Evolutionary conservation across 169 alveolate genomes (phyloP).

Genomic region (Plasmodium chabaudi): DNA sequence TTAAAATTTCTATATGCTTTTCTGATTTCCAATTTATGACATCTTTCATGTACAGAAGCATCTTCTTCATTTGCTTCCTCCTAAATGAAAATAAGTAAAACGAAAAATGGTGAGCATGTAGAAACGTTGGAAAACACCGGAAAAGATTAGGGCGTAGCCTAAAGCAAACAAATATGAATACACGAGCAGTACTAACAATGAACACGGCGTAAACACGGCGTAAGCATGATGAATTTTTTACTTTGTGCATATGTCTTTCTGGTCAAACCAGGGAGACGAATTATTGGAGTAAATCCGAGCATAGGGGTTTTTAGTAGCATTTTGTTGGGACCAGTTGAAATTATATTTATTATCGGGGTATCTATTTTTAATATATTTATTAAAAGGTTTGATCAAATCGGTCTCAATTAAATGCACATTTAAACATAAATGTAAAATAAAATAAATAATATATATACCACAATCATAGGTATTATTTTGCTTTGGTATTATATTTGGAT

Average conservation of each 20-base stretch:
- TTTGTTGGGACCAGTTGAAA: not conserved
- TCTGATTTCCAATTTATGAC: constrained; percentile 64
- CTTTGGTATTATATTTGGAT: constrained; percentile 68
- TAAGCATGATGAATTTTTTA: too few species aligned
- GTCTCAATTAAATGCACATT: constrained; percentile 51
- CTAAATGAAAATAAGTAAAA: not conserved
- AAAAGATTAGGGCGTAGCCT: not conserved
- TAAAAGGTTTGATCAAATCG: constrained; percentile 45
- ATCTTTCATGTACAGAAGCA: constrained; percentile 67
- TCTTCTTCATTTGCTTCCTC: constrained; percentile 67
- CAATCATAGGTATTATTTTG: constrained; percentile 81
- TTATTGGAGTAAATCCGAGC: not conserved
- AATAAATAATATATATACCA: constrained; percentile 79
- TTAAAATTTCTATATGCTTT: constrained; percentile 27
- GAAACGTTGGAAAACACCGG: not conserved
- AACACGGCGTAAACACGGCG: too few species aligned
- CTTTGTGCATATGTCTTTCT: constrained; percentile 51
- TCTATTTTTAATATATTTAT: constrained; percentile 7
- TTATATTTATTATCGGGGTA: not conserved
- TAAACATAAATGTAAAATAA: constrained; percentile 73
- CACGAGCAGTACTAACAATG: too few species aligned
- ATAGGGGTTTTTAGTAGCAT: not conserved
- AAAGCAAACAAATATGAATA: too few species aligned
- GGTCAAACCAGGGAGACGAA: constrained; percentile 55
- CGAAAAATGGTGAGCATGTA: not conserved